Evolutionary conservation across 2,329 filamentous ascomycete genomes (phyloP).

Genomic region (Pseudocercospora fuligena): DNA sequence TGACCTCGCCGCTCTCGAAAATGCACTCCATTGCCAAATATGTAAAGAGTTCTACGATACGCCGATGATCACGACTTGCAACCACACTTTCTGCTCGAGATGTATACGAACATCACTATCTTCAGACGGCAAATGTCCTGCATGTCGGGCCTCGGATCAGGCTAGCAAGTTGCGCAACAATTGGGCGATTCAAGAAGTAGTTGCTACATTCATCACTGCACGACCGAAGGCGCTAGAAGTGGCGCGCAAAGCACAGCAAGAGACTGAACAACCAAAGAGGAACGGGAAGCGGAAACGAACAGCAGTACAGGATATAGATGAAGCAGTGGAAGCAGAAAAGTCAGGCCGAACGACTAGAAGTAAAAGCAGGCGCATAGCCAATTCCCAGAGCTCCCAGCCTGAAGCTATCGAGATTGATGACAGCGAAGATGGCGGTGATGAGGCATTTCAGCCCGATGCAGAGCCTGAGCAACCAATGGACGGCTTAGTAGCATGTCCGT

Average conservation of each 20-base stretch:
- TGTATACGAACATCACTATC: constrained; percentile 89
- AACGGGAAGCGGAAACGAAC: constrained; percentile 60
- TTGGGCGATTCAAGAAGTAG: constrained; percentile 81
- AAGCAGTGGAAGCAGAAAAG: constrained; percentile 33
- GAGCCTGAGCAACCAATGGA: constrained; percentile 60
- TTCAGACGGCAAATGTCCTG: constrained; percentile 82
- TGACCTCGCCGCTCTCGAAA: constrained; percentile 73
- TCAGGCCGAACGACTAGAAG: constrained; percentile 43
- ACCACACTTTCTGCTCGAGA: constrained; percentile 93
- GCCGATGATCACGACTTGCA: constrained; percentile 92
- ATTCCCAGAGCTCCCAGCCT: constrained; percentile 35
- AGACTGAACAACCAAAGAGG: constrained; percentile 25
- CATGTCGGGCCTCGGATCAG: constrained; percentile 79
- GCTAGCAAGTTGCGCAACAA: constrained; percentile 85
- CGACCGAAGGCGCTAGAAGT: constrained; percentile 67
- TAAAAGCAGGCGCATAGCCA: constrained; percentile 42
- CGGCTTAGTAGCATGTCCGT: constrained; percentile 80
- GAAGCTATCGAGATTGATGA: constrained; percentile 43
- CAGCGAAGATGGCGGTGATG: constrained; percentile 48
- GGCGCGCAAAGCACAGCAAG: constrained; percentile 52
- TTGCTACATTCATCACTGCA: constrained; percentile 74
- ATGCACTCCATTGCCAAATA: constrained; percentile 88
- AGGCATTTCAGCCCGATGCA: constrained; percentile 35
- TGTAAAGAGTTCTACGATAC: constrained; percentile 98
- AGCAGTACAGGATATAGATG: constrained; percentile 37